phyloP scores from a whole-genome alignment of 208 protist genomes.

The Wallacemonas sp. region DNA sequence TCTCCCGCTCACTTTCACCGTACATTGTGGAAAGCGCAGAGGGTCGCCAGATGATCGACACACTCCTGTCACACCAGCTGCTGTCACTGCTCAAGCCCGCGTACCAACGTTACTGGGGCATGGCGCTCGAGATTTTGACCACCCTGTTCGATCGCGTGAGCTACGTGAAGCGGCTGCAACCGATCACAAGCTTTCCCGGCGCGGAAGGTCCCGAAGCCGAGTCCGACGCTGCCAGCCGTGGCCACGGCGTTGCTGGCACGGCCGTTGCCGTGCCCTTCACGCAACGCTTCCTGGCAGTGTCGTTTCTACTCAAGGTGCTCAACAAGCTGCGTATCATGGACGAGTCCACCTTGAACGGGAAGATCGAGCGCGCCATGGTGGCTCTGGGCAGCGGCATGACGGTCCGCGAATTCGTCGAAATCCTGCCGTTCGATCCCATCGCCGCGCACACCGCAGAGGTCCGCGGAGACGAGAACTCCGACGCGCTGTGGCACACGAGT shows the following conservation, averaged over 20 bases:
- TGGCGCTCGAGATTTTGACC: slow-evolving; percentile 62
- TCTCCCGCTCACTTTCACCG: slow-evolving; percentile 66
- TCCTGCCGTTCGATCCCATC: slow-evolving; percentile 75
- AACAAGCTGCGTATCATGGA: slow-evolving; percentile 85
- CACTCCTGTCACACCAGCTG: slow-evolving; percentile 62
- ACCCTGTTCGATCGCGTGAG: slow-evolving; percentile 59
- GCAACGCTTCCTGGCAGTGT: slow-evolving; percentile 56
- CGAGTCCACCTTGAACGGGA: slow-evolving; percentile 72
- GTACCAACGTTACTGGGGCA: slow-evolving; percentile 69
- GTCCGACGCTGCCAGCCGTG: neutral
- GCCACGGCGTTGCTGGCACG: slow-evolving; percentile 7
- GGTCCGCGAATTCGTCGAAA: slow-evolving; percentile 61
- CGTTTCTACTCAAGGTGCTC: slow-evolving; percentile 76
- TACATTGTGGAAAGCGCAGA: slow-evolving; percentile 79
- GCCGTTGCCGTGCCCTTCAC: slow-evolving; percentile 30
- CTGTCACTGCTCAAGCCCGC: slow-evolving; percentile 74
- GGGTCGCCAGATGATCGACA: slow-evolving; percentile 63
- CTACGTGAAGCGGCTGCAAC: slow-evolving; percentile 75
- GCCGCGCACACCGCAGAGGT: slow-evolving; percentile 56
- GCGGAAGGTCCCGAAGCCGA: slow-evolving; percentile 16
- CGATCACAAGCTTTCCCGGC: slow-evolving; percentile 9
- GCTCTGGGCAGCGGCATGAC: slow-evolving; percentile 73
- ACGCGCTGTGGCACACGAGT: slow-evolving; percentile 61
- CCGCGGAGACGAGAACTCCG: slow-evolving; percentile 19
- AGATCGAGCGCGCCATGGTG: slow-evolving; percentile 72